A percentile compares a stretch with the other conserved stretches of the same genome.
phyloP scores from a whole-genome alignment of 768 basidiomycete species.

The Termitomyces sp. region DNA sequence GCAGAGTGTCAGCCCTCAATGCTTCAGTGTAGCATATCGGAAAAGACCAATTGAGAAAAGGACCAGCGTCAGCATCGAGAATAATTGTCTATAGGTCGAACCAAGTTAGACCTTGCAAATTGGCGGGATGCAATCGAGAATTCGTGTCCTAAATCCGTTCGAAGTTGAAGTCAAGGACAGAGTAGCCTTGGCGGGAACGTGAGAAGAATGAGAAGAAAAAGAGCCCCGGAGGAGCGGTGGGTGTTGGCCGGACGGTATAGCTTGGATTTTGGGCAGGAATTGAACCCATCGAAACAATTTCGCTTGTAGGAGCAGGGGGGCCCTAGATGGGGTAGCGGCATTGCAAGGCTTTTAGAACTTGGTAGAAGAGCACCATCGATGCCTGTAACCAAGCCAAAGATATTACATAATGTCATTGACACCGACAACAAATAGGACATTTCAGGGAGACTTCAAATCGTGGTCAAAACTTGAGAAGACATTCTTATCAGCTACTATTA shows the following conservation, averaged over 20 bases:
- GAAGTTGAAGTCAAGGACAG: not conserved
- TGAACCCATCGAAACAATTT: not conserved
- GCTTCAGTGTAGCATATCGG: not conserved
- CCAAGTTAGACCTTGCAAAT: not conserved
- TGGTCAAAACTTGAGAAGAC: not conserved
- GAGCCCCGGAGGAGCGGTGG: not conserved
- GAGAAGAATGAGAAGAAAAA: not conserved
- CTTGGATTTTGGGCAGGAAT: not conserved
- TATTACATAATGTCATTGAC: not conserved
- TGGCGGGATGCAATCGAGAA: not conserved
- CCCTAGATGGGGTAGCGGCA: too few relatives aligned
- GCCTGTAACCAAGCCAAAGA: not conserved
- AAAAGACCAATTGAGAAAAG: not conserved
- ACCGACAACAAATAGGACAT: not conserved
- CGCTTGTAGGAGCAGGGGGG: not conserved
- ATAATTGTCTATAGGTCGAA: not conserved
- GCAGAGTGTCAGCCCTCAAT: not conserved
- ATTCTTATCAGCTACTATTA: too few relatives aligned
- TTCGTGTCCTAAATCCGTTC: not conserved
- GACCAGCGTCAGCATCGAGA: not conserved
- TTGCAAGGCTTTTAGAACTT: not conserved
- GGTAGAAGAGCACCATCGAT: not conserved
- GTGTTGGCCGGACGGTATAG: not conserved
- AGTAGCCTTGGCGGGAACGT: not conserved
- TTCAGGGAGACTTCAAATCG: not conserved